Conservation (phyloP, 2,329 filamentous ascomycete genomes). For the Leptosphaerulina australis region DNA sequence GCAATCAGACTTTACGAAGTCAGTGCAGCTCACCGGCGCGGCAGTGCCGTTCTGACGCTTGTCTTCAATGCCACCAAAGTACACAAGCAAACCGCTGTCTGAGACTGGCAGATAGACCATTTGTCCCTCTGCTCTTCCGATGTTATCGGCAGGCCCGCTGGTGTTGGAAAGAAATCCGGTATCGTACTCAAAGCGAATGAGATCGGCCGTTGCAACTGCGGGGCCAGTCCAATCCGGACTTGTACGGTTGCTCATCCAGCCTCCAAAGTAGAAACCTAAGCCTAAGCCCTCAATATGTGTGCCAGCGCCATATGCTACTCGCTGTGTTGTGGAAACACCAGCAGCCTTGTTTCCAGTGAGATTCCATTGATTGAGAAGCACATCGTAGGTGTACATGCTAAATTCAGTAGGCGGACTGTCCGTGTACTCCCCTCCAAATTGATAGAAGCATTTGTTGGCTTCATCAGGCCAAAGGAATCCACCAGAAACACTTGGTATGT, state of each 20-base stretch:
- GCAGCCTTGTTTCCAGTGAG: slow-evolving; percentile 49
- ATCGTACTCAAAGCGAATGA: slow-evolving; percentile 65
- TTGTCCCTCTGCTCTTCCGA: slow-evolving; percentile 63
- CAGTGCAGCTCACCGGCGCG: slow-evolving; percentile 28
- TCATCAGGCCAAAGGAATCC: slow-evolving; percentile 65
- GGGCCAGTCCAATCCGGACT: slow-evolving; percentile 58
- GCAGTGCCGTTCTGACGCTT: slow-evolving; percentile 56
- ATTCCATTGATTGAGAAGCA: slow-evolving; percentile 63
- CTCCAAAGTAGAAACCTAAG: slow-evolving; percentile 67
- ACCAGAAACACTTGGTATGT: slow-evolving; percentile 59
- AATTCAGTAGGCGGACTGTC: slow-evolving; percentile 52
- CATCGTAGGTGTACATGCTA: slow-evolving; percentile 64
- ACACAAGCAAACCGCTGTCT: slow-evolving; percentile 64
- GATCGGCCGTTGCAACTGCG: slow-evolving; percentile 56
- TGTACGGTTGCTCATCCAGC: slow-evolving; percentile 64
- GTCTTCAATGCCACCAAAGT: slow-evolving; percentile 66
- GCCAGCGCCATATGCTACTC: slow-evolving; percentile 64
- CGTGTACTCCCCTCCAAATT: slow-evolving; percentile 65
- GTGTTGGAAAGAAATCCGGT: slow-evolving; percentile 59
- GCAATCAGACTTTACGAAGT: not conserved
- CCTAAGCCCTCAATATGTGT: slow-evolving; percentile 61
- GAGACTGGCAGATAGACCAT: slow-evolving; percentile 67
- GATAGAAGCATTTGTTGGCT: slow-evolving; percentile 67
- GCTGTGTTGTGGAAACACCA: slow-evolving; percentile 45
- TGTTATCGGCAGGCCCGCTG: slow-evolving; percentile 61